Base-by-base conservation (phyloP, 768 basidiomycete genomes). In the Cystobasidium ongulense region DNA sequence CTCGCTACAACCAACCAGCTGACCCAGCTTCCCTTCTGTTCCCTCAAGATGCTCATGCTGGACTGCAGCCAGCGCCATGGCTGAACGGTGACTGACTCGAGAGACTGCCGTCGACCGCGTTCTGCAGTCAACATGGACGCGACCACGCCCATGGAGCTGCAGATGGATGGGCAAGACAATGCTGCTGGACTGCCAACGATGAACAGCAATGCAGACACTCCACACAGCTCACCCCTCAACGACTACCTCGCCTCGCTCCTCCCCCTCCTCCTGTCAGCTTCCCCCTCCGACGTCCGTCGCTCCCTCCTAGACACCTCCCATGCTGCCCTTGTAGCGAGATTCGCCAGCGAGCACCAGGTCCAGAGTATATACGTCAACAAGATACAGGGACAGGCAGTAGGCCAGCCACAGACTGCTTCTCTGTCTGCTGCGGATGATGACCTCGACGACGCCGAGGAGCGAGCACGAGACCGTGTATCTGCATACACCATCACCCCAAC, bases 401-500 rank as follows among this genome's bases (percentile, higher is more conserved):
- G 8, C 23, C 39, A 67, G 27, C 13, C 33, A 41, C 27, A 17
- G 70, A 18, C 43, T 36, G n/a, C n/a, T n/a, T n/a, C n/a, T n/a
- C n/a, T n/a, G n/a, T n/a, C 36, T 72, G 54, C 35, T 31, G 17
- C 38, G 3, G 13, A 10, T 18, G 43, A 53, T n/a, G 33, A 13
- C 27, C 25, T 15, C 41, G 65, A 46, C 2, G 43, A 43, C 31
- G n/a, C n/a, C n/a, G 35, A 27, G 23, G 46, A 63, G 7, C 11
- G 41, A 25, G 36, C 27, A 38, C 43, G 33, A 27, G n/a, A 31
- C 10, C 36, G 1, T 17, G 15, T 36, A 17, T 10, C 64, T 7
- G 50, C 63, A 57, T 82, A 81, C 76, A 77, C 79, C n/a, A 74
- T 82, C 80, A 54, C 81, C 74, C 63, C 89, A 33, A 86, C 90